A percentile compares a stretch with the other conserved stretches of the same genome.
Conservation (phyloP, 2,329 filamentous ascomycete genomes). For the Anisogramma anomala region DNA sequence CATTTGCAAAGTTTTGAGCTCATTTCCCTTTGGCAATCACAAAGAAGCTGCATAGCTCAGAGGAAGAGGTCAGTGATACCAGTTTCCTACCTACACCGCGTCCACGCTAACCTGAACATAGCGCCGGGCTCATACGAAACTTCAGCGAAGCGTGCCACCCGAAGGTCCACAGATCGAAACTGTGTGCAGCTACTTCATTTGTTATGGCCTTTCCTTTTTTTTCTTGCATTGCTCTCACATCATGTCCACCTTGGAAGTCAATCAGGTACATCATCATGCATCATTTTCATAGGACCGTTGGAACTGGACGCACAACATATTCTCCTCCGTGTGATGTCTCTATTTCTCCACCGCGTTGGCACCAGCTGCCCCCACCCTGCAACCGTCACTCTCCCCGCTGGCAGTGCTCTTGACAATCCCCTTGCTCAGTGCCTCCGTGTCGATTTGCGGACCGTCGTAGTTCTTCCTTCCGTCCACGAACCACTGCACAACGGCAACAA, state of each 20-base stretch:
- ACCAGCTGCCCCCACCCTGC: not conserved
- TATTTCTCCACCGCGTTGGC: slow-evolving; percentile 8
- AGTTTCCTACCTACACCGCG: not conserved
- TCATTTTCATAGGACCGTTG: too few relatives aligned
- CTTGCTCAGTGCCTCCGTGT: slow-evolving; percentile 15
- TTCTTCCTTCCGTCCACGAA: slow-evolving; percentile 37
- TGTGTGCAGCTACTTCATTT: slow-evolving; percentile 7
- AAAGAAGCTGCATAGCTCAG: slow-evolving; percentile 11
- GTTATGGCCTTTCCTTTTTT: not conserved
- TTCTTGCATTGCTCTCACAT: not conserved
- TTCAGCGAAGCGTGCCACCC: too few relatives aligned
- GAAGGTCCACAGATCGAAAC: slow-evolving; percentile 12
- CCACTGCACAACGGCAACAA: slow-evolving; percentile 34
- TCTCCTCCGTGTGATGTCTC: not conserved
- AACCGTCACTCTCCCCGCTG: slow-evolving; percentile 6
- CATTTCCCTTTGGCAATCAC: not conserved
- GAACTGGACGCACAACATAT: too few relatives aligned
- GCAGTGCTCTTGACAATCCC: slow-evolving; percentile 17
- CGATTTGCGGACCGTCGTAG: slow-evolving; percentile 29
- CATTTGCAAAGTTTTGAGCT: not conserved
- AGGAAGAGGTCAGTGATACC: slow-evolving; percentile 3
- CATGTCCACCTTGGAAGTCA: too few relatives aligned
- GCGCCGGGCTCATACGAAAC: slow-evolving; percentile 10
- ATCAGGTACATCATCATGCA: too few relatives aligned
- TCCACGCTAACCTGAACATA: not conserved